These are phyloP conservation scores for Senna siamea DNA, from an alignment of 306 rosid genomes.

Conservation along the genomic window DNA sequence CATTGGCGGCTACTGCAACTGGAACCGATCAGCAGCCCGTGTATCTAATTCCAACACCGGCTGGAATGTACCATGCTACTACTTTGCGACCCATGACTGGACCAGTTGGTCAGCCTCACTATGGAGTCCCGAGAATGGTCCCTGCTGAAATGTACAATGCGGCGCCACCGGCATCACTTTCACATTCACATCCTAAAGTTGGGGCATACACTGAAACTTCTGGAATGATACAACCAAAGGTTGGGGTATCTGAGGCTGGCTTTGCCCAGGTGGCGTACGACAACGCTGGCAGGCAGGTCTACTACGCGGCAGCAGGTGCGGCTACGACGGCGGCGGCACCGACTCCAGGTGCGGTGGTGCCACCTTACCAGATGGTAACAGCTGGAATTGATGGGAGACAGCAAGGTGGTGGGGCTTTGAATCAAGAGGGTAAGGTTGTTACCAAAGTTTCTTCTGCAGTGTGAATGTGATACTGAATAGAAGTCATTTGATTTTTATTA, in stretches of 20 bases:
- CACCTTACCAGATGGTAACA: constrained; percentile 49
- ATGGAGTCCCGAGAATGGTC: constrained; percentile 58
- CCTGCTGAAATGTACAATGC: constrained; percentile 49
- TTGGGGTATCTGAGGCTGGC: constrained; percentile 48
- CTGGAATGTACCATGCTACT: constrained; percentile 66
- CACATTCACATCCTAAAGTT: constrained; percentile 40
- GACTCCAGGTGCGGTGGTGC: constrained; percentile 40
- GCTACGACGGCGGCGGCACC: constrained; percentile 40
- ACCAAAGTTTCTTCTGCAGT: constrained; percentile 43
- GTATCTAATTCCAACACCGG: constrained; percentile 61
- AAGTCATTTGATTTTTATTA: constrained; percentile 18
- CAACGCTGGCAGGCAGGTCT: constrained; percentile 54
- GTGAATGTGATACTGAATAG: constrained; percentile 36
- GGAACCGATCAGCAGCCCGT: constrained; percentile 64
- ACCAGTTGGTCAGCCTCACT: constrained; percentile 60
- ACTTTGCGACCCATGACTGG: constrained; percentile 52
- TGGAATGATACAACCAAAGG: constrained; percentile 40
- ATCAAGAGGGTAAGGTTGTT: constrained; percentile 58
- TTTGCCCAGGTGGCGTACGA: constrained; percentile 58
- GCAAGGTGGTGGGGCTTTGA: constrained; percentile 35
- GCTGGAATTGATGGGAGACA: constrained; percentile 54
- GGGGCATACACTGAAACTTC: constrained; percentile 43
- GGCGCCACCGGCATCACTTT: constrained; percentile 35
- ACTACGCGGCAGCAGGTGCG: too few relatives aligned
- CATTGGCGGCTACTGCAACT: constrained; percentile 33